Evolutionary conservation across 768 basidiomycete species (phyloP).

Genomic region (Kwoniella dendrophila): DNA sequence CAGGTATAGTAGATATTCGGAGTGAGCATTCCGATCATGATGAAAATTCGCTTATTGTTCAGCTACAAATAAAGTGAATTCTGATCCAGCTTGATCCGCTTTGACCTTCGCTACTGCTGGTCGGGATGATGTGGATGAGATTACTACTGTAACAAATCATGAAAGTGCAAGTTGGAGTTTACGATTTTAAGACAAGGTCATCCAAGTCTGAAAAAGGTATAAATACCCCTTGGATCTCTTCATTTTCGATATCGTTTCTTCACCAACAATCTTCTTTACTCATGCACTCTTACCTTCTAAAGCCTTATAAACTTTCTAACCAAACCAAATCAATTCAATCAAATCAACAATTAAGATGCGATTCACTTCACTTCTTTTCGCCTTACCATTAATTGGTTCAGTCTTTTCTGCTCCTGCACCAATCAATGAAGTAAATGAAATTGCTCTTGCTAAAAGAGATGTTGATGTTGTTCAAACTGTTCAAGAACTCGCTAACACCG

Average conservation of each 20-base stretch:
- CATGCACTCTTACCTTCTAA: neutral
- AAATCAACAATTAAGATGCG: conserved; percentile 20
- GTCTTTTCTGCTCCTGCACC: conserved; percentile 24
- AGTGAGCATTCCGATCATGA: no score
- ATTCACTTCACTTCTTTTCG: conserved; percentile 23
- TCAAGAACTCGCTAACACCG: conserved; percentile 10
- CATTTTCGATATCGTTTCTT: conserved; percentile 7
- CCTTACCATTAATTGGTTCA: conserved; percentile 24
- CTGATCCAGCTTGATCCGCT: no score
- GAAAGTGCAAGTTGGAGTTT: no score
- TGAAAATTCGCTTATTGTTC: no score
- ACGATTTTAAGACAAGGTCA: no score
- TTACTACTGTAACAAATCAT: no score
- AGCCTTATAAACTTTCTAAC: neutral
- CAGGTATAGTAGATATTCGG: no score
- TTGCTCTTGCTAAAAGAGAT: conserved; percentile 19
- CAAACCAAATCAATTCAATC: conserved; percentile 4
- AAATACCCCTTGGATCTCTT: conserved; percentile 13
- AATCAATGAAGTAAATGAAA: neutral
- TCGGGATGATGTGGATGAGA: no score
- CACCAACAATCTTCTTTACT: conserved; percentile 10
- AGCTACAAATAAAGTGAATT: no score
- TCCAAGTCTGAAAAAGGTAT: conserved; percentile 24
- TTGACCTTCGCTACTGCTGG: no score
- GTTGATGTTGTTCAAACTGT: conserved; percentile 21